These are phyloP conservation scores for Gloeostereum incarnatum DNA, from an alignment of 768 basidiomycete species.

Conservation along the genomic window DNA sequence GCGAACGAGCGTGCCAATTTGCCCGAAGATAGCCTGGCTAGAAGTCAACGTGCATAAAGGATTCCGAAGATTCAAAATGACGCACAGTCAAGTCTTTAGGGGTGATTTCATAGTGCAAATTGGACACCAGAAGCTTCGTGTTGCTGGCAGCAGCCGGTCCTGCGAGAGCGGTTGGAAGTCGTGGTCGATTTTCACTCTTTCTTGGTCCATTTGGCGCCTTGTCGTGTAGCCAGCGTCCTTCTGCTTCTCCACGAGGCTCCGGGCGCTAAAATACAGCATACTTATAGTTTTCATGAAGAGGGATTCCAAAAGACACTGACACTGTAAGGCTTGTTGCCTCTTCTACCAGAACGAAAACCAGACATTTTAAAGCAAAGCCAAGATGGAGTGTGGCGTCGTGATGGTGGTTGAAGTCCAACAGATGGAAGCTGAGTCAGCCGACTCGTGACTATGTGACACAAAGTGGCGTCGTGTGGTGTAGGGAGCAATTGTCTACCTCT, in stretches of 20 bases:
- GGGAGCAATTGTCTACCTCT: too few relatives aligned
- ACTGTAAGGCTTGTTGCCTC: constrained; percentile 30
- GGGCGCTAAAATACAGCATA: constrained; percentile 37
- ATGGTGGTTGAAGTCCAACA: too few relatives aligned
- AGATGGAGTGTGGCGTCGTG: too few relatives aligned
- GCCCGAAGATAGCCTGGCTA: constrained; percentile 77
- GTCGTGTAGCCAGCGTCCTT: constrained; percentile 74
- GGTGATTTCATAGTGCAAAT: constrained; percentile 88
- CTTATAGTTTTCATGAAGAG: constrained; percentile 1
- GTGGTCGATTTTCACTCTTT: constrained; percentile 14
- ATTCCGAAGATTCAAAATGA: constrained; percentile 7
- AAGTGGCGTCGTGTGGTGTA: too few relatives aligned
- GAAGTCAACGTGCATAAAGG: constrained; percentile 2
- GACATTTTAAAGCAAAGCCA: too few relatives aligned
- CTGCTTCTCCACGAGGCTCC: constrained; percentile 33
- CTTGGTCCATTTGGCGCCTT: constrained; percentile 43
- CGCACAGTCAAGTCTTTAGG: constrained; percentile 82
- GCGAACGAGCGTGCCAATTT: constrained; percentile 86
- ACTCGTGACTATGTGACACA: too few relatives aligned
- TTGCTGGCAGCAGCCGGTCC: constrained; percentile 22
- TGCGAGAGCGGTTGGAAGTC: constrained; percentile 15
- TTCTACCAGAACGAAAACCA: constrained; percentile 15
- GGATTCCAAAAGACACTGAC: constrained; percentile 20
- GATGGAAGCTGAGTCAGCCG: too few relatives aligned
- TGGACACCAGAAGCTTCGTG: constrained; percentile 68